Conservation (phyloP, 305 asterid species). For the Rubia balearica region DNA sequence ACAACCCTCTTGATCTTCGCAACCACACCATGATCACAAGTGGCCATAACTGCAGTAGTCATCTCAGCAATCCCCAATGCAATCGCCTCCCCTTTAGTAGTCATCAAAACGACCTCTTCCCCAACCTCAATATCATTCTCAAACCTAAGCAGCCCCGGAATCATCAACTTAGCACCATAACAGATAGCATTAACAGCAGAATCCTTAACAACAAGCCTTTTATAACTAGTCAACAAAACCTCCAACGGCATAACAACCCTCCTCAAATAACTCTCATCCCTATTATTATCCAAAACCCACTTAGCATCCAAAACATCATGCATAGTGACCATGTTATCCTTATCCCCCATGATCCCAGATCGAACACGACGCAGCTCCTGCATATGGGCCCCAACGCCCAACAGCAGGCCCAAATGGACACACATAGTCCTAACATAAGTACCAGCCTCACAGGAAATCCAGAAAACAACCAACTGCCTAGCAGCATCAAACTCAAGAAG, state of each 20-base stretch:
- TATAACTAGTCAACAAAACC: conserved; percentile 79
- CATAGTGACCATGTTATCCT: conserved; percentile 97
- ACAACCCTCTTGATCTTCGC: conserved; percentile 98
- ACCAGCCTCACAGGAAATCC: conserved; percentile 99
- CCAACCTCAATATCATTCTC: conserved; percentile 89
- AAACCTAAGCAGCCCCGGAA: conserved; percentile 91
- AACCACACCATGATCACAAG: conserved; percentile 97
- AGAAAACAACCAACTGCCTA: conserved; percentile 82
- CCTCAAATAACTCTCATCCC: conserved; percentile 86
- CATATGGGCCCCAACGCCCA: conserved; percentile 97
- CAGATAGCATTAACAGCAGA: conserved; percentile 93
- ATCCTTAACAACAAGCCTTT: conserved; percentile 94
- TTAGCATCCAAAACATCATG: conserved; percentile 96
- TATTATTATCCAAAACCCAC: conserved; percentile 75
- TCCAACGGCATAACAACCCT: conserved; percentile 93
- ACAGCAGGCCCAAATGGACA: conserved; percentile 83
- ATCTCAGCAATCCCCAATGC: conserved; percentile 92
- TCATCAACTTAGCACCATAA: conserved; percentile 93
- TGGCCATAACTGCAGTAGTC: conserved; percentile 95
- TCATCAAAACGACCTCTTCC: conserved; percentile 90
- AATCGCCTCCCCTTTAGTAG: conserved; percentile 96
- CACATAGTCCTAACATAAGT: conserved; percentile 94
- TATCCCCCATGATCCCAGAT: conserved; percentile 91
- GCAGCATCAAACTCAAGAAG: conserved; percentile 75
- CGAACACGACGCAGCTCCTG: conserved; percentile 93